phyloP scores from a whole-genome alignment of 257 asterid species.

The Jacaranda copaia region DNA sequence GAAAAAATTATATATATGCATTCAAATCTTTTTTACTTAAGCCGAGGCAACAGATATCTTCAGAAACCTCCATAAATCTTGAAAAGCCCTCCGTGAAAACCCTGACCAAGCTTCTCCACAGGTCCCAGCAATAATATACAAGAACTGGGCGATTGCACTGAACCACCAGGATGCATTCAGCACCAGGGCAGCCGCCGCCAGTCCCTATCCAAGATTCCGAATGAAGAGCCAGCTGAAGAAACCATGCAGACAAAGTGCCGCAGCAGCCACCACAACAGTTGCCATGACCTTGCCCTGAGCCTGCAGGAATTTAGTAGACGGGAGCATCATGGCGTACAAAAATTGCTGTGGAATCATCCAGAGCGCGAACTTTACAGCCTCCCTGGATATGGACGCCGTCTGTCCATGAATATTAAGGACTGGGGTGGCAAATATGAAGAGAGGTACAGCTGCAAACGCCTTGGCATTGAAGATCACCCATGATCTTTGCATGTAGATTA shows the following conservation, averaged over 20 bases:
- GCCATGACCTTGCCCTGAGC: slow-evolving; percentile 62
- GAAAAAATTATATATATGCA: too few species aligned
- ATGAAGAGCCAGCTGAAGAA: slow-evolving; percentile 57
- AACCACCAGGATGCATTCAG: slow-evolving; percentile 69
- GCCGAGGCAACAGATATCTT: slow-evolving; percentile 60
- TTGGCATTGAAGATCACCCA: slow-evolving; percentile 50
- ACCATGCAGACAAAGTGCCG: slow-evolving; percentile 45
- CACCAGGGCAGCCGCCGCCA: slow-evolving; percentile 52
- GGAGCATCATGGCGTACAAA: slow-evolving; percentile 57
- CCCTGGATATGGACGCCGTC: slow-evolving; percentile 39
- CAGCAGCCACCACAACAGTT: slow-evolving; percentile 51
- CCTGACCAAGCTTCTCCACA: slow-evolving; percentile 65
- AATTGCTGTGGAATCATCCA: slow-evolving; percentile 72
- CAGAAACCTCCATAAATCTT: slow-evolving; percentile 45
- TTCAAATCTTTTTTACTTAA: too few species aligned
- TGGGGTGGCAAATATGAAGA: slow-evolving; percentile 55
- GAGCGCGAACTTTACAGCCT: slow-evolving; percentile 50
- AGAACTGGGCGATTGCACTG: slow-evolving; percentile 51
- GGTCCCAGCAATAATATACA: slow-evolving; percentile 44
- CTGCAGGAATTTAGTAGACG: slow-evolving; percentile 58
- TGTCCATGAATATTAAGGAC: slow-evolving; percentile 54
- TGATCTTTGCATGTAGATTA: slow-evolving; percentile 61
- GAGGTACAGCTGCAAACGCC: slow-evolving; percentile 30
- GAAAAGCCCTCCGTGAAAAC: slow-evolving; percentile 50
- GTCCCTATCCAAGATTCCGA: slow-evolving; percentile 50